phyloP scores from a whole-genome alignment of 805 yeast species.

The Yamadazyma paraphyllophila region DNA sequence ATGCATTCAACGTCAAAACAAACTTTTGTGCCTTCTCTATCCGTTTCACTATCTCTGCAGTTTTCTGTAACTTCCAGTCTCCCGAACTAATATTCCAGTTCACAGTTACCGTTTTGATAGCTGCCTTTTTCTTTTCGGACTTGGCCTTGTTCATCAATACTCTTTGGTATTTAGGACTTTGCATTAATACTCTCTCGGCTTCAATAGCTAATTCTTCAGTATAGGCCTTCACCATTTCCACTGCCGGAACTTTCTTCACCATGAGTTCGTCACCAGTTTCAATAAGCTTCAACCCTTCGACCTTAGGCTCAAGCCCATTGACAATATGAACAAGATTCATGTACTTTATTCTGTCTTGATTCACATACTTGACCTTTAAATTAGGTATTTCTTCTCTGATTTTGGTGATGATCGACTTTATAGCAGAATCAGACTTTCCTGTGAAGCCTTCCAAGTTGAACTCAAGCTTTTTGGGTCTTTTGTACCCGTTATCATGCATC shows the following conservation, averaged over 20 bases:
- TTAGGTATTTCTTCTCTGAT: slow-evolving; percentile 18
- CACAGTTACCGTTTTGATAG: slow-evolving; percentile 30
- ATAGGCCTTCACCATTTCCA: slow-evolving; percentile 33
- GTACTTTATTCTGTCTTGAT: slow-evolving; percentile 20
- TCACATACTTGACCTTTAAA: slow-evolving; percentile 27
- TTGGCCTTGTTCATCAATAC: slow-evolving; percentile 26
- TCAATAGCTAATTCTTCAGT: slow-evolving; percentile 30
- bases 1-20: slow-evolving; percentile 4
- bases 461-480: slow-evolving; percentile 1
- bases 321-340: slow-evolving; percentile 30
- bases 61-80: slow-evolving; percentile 40
- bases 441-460: slow-evolving; percentile 26
- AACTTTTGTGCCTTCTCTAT: slow-evolving; percentile 34
- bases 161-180: slow-evolving; percentile 28
- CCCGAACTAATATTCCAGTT: slow-evolving; percentile 39
- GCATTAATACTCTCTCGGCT: slow-evolving; percentile 30
- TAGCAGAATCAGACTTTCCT: slow-evolving; percentile 26
- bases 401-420: slow-evolving; percentile 23
- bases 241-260: slow-evolving; percentile 23
- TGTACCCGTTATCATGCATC: background rate
- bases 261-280: slow-evolving; percentile 3
- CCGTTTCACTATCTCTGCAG: slow-evolving; percentile 29
- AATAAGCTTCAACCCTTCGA: slow-evolving; percentile 13
- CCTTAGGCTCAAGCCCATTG: slow-evolving; percentile 23
- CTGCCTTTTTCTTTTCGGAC: slow-evolving; percentile 36